phyloP scores from a whole-genome alignment of 176 grass and related monocot genomes.

The Rhipidocladum racemiflorum region DNA sequence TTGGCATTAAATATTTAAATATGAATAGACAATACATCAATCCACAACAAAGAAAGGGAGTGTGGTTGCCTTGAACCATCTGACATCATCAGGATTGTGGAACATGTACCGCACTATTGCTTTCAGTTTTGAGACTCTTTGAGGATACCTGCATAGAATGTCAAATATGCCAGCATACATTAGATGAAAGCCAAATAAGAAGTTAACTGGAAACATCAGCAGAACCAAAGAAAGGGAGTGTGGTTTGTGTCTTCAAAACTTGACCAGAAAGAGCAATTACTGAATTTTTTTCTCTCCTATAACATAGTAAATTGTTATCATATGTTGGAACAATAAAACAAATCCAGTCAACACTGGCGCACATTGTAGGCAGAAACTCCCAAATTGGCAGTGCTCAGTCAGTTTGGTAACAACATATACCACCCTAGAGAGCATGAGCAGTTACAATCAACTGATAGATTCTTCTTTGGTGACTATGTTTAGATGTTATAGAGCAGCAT shows the following conservation, averaged over 20 bases:
- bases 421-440: background rate
- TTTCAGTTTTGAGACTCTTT: slow-evolving; percentile 87
- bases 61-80: slow-evolving; percentile 95
- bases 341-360: background rate
- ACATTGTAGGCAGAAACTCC: background rate
- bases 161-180: background rate
- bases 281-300: no score
- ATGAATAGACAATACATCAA: background rate
- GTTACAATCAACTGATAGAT: background rate
- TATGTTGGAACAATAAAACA: background rate
- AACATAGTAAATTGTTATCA: background rate
- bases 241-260: background rate
- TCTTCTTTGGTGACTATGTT: background rate
- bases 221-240: background rate
- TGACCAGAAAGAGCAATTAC: background rate
- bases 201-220: background rate
- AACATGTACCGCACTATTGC: slow-evolving; percentile 92
- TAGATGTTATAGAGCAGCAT: background rate
- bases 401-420: background rate
- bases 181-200: slow-evolving; percentile 5
- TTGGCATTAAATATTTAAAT: background rate
- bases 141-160: slow-evolving; percentile 70
- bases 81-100: slow-evolving; percentile 79
- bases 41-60: background rate
- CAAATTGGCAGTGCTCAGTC: background rate